Evolutionary conservation across 2,329 filamentous ascomycete species (phyloP), one percentile per base, ranked within the genome.

Genomic region (Penicillium sp.): DNA sequence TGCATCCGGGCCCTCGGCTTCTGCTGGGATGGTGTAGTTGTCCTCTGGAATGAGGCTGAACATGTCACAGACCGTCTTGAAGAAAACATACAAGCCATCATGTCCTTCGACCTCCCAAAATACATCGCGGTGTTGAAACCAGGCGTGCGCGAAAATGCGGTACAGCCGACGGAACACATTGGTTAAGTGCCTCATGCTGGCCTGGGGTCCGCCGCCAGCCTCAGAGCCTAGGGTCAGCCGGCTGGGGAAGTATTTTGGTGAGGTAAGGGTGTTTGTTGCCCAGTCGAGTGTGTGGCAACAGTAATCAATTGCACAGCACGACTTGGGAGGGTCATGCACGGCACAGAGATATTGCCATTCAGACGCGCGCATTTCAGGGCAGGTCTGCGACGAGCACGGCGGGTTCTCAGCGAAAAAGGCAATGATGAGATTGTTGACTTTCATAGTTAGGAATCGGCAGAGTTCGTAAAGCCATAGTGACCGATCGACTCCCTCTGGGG

Each of bases 261-360:
- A 93, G 2, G 91, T 95, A 41, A 98, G 83, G 14, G 91, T 86
- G 58, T 94, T 95, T 41, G 88, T 90, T 2, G 93, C 93, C 88
- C 91, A 97, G 70, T 98, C 93, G 29, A 98, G 82, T 0, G 93
- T 98, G 64, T 98, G 93, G 65, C 91, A 97, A 76, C 90, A 96
- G 71, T 98, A 98, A 70, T 98, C 93, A 60, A 98, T 96, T 36
- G 93, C 93, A 67, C 91, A 96, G 73, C 93, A 98, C 57, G 85
- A 87, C 71, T 97, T 97, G 33, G 93, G 93, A 34, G 89, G 86
- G 62, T 97, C 91, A 64, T 98, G 93, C 3, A 97, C 93, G 35
- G 93, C 93, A 71, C 93, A 98, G 33, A 98, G 80, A 60, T 97
- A 98, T 70, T 98, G 93, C 93, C 93, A 98, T 72, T 98, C 91